A percentile compares a stretch with the other conserved stretches of the same genome.
phyloP scores from a whole-genome alignment of 2,329 filamentous ascomycete genomes.

The Coccinonectria pachysandricola region DNA sequence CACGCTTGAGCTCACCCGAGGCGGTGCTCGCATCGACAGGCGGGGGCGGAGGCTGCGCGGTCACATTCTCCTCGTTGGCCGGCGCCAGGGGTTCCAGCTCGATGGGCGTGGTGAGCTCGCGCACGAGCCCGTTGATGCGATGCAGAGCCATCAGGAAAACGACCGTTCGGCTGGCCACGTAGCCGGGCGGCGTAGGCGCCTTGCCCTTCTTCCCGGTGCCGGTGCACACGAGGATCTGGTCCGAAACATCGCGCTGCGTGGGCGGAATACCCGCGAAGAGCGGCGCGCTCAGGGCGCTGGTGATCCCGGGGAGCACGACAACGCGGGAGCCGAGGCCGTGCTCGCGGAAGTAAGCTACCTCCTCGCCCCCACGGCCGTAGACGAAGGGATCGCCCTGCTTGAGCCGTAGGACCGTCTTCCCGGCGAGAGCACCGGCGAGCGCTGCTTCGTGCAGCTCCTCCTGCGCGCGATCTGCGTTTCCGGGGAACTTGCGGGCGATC shows the following conservation, averaged over 20 bases:
- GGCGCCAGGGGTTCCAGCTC: conserved; percentile 21
- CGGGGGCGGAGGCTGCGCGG: conserved; percentile 7
- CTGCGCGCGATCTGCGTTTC: conserved; percentile 89
- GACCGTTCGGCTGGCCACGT: conserved; percentile 65
- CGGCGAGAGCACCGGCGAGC: conserved; percentile 51
- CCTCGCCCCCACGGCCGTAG: conserved; percentile 90
- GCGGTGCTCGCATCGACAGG: conserved; percentile 1
- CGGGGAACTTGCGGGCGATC: conserved; percentile 95
- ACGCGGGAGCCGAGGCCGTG: conserved; percentile 56
- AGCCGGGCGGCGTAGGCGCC: conserved; percentile 71
- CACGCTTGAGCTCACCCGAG: conserved; percentile 17
- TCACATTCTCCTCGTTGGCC: conserved; percentile 12
- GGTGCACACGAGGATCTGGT: conserved; percentile 93
- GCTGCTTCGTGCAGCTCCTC: conserved; percentile 77
- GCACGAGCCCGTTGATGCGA: conserved; percentile 63
- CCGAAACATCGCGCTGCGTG: conserved; percentile 81
- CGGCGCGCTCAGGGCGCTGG: conserved; percentile 75
- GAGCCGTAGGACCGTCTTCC: conserved; percentile 73
- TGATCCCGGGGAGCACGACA: conserved; percentile 78
- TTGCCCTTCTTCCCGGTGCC: conserved; percentile 88
- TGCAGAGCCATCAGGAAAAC: conserved; percentile 96
- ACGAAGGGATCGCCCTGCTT: conserved; percentile 97
- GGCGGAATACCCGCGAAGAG: conserved; percentile 80
- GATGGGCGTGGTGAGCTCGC: conserved; percentile 49
- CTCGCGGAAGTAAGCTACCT: conserved; percentile 71